phyloP scores from a whole-genome alignment of 495 filamentous ascomycete genomes.

The Penicillium silybi region DNA sequence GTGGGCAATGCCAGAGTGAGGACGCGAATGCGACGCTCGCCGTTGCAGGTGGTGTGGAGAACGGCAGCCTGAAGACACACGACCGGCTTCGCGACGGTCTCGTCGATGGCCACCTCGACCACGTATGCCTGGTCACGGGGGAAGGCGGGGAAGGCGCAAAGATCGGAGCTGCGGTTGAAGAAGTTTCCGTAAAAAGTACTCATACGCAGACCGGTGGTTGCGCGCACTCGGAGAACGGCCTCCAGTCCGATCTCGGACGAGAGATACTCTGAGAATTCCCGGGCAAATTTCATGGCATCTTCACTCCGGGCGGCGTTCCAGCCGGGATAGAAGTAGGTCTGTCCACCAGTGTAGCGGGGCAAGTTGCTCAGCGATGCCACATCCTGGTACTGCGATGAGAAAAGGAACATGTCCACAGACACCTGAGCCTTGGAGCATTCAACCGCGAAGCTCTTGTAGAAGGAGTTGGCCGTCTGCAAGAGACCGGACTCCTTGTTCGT shows the following conservation, averaged over 20 bases:
- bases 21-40: conserved; percentile 89
- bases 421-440: conserved; percentile 99
- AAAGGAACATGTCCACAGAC: conserved; percentile 98
- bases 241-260: conserved; percentile 95
- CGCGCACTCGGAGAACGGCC: conserved; percentile 90
- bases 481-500: conserved; percentile 86
- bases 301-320: conserved; percentile 93
- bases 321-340: conserved; percentile 97
- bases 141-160: conserved; percentile 97
- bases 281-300: conserved; percentile 95
- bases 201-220: conserved; percentile 93
- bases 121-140: conserved; percentile 96
- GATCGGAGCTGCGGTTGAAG: conserved; percentile 95
- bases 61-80: conserved; percentile 96
- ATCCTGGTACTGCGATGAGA: conserved; percentile 95
- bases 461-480: conserved; percentile 86
- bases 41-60: conserved; percentile 96
- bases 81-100: conserved; percentile 86
- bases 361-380: conserved; percentile 93
- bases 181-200: conserved; percentile 99
- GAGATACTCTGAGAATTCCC: conserved; percentile 93
- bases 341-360: conserved; percentile 92
- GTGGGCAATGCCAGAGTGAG: conserved; percentile 91
- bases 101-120: conserved; percentile 98
- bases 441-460: conserved; percentile 99